Evolutionary conservation across 352 stramenopile genomes (phyloP).

Genomic region (Phytophthora citricola): DNA sequence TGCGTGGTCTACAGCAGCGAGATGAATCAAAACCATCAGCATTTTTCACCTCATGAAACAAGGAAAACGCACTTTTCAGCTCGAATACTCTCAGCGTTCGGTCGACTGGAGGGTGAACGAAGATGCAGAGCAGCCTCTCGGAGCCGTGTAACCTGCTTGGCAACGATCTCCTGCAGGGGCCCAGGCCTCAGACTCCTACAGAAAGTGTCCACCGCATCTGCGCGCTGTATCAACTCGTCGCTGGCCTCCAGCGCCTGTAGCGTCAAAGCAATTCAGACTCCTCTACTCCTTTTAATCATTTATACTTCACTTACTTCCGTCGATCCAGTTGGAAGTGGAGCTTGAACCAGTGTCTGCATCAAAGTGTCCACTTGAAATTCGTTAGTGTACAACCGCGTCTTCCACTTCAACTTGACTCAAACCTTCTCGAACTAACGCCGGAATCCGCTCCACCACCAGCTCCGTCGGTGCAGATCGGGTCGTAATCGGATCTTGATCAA

Average conservation of each 20-base stretch:
- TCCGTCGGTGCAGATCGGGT: constrained; percentile 3
- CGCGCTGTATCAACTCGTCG: constrained; percentile 42
- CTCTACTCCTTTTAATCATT: neutral
- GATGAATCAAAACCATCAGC: neutral
- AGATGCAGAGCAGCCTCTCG: constrained; percentile 42
- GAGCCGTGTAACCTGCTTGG: constrained; percentile 52
- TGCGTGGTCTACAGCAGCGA: constrained; percentile 21
- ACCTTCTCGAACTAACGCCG: constrained; percentile 58
- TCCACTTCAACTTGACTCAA: constrained; percentile 5
- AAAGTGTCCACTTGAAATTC: constrained; percentile 32
- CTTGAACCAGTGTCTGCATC: constrained; percentile 27
- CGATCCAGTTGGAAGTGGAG: constrained; percentile 6
- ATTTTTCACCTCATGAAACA: neutral
- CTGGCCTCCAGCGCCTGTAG: constrained; percentile 46
- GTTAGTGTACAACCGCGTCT: constrained; percentile 3
- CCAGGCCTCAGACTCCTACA: constrained; percentile 46
- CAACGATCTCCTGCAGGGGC: constrained; percentile 55
- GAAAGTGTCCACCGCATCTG: constrained; percentile 56
- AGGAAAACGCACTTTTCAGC: constrained; percentile 17
- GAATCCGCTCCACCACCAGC: constrained; percentile 49
- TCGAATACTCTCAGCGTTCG: constrained; percentile 15
- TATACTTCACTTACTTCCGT: constrained; percentile 11
- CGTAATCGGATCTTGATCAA: neutral
- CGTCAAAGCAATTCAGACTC: neutral
- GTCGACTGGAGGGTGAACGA: constrained; percentile 21